These are phyloP conservation scores for Trametes gibbosa DNA, from an alignment of 768 basidiomycete species.

Conservation along the genomic window DNA sequence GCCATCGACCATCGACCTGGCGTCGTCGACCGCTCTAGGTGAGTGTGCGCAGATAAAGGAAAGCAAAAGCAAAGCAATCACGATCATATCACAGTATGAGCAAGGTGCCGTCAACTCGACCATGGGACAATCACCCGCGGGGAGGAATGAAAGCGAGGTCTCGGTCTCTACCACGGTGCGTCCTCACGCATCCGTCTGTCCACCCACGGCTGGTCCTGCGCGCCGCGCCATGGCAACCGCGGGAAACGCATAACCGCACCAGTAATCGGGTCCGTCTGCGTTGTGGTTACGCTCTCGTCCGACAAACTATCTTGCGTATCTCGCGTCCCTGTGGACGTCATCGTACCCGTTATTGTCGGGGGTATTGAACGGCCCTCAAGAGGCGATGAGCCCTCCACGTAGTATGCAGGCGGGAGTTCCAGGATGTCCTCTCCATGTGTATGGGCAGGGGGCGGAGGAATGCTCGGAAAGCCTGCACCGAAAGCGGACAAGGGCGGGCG, in stretches of 20 bases:
- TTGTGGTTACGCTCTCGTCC: constrained; percentile 32
- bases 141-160: background rate
- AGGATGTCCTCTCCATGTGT: background rate
- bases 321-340: constrained; percentile 24
- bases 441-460: constrained; percentile 1
- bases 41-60: background rate
- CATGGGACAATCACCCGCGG: background rate
- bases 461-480: constrained; percentile 9
- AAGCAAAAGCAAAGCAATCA: background rate
- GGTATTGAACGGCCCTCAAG: constrained; percentile 1
- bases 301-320: constrained; percentile 25
- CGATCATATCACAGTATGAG: background rate
- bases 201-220: constrained; percentile 11
- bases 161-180: constrained; percentile 12
- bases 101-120: background rate
- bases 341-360: constrained; percentile 18
- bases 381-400: background rate
- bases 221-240: constrained; percentile 24
- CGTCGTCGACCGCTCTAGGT: constrained; percentile 12
- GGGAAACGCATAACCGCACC: constrained; percentile 32
- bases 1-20: constrained; percentile 1
- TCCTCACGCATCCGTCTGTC: constrained; percentile 18
- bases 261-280: constrained; percentile 33
- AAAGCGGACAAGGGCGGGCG: constrained; percentile 34
- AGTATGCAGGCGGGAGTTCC: constrained; percentile 7